Base-by-base conservation (phyloP, 257 asterid species). In the Ilex asprella region DNA sequence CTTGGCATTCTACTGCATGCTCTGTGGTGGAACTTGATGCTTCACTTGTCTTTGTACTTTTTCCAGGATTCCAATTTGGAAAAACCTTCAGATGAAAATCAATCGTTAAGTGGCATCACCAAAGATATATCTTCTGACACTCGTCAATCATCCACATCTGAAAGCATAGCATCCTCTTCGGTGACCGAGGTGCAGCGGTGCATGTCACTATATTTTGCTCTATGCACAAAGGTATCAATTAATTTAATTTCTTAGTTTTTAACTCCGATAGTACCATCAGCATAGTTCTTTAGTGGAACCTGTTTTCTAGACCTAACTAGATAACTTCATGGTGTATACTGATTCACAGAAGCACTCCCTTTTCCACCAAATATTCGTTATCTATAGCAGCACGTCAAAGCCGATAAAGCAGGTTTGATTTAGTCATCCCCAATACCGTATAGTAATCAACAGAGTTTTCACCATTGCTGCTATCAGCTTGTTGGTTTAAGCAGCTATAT, bases 131-230 rank as follows among this genome's bases (percentile, higher is more conserved):
- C 84, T 67, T 60, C 80, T 30, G 88, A 77, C 13, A 41, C 73
- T 67, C 70, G 75, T 73, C 84, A 70, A 73, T 57, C 65, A 31
- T 69, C 88, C 66, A 65, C 78, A 63, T 78, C 95, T 67, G 95
- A 80, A 75, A 83, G 70, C 75, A 58, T 64, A 49, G 59, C 86
- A 63, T 74, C 86, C 50, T 70, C 78, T 64, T 64, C 81, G 43
- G 60, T 86, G 63, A 76, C 87, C 66, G 97, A 86, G 67, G 95
- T 79, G 69, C 97, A 83, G 77, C 88, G 94, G 50, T 78, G 86
- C 84, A 79, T 86, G 91, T 84, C 97, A 21, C 85, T 93, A 31
- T 93, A 87, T 78, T 93, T 93, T 64, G 99, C 99, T 12, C 78
- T 93, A 66, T 93, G 99, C 71, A 93, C 99, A 64, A 93, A 93